Base-by-base conservation (phyloP, 768 basidiomycete genomes). In the Serendipita sp. region DNA sequence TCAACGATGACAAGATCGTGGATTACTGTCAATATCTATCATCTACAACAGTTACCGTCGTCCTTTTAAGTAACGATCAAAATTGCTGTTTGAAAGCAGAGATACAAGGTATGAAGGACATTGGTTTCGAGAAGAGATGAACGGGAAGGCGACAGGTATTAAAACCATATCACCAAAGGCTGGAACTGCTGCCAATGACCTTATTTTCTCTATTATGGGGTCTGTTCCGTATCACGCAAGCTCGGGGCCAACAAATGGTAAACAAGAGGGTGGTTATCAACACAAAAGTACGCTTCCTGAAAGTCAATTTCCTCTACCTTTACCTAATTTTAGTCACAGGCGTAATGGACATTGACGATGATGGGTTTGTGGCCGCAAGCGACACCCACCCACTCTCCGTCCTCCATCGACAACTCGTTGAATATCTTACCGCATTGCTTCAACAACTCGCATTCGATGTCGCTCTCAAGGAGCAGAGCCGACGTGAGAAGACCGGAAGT, bases 21-120 rank as follows among this genome's bases (percentile, higher is more conserved):
- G 90, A 91, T 70, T 91, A 88, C 68, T 86, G 84, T 69, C 74
- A 77, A 67, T 86, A 83, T 71, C 88, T 85, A 66, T 63, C 66
- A 53, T 71, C 16, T 29, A 13, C n/a, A 37, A 73, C 69, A 50
- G 74, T 76, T n/a, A 76, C 72, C 66, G 84, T 84, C n/a, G 74
- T 79, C 62, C 68, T 89, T 48, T 83, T 84, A 70, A 87, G 82
- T 64, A 81, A 77, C 53, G 89, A 91, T 72, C 83, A 80, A 53
- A 85, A 86, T 67, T 73, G 91, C 34, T 80, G 79, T 64, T 74
- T 83, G 60, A 76, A 83, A 66, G 76, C 76, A 37, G 77, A 80
- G 68, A 76, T 74, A 29, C 71, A 75, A 53, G 75, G 82, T 80
- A 69, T 67, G 48, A 50, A 50, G 29, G 6, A 8, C 29, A 50